Conservation (phyloP, 1,284 basidiomycete genomes). For the Vanrija humicola region DNA sequence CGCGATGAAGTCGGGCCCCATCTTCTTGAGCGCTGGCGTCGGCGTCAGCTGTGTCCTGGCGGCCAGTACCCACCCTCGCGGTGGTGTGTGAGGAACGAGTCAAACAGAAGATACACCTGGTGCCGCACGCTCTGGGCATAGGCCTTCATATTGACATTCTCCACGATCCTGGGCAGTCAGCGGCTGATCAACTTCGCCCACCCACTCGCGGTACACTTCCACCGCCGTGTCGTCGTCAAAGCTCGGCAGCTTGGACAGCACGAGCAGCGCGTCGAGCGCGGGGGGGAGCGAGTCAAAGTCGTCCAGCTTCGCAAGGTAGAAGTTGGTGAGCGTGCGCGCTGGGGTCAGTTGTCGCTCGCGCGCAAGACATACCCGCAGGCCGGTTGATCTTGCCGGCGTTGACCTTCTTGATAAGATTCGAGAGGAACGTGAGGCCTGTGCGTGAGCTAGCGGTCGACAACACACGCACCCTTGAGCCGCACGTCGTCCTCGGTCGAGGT, state of each 20-base stretch:
- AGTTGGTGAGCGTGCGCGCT: conserved; percentile 77
- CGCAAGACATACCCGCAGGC: conserved; percentile 64
- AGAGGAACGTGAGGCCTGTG: conserved; percentile 38
- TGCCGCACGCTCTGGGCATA: conserved; percentile 79
- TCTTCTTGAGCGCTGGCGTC: conserved; percentile 60
- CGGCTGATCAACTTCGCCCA: not conserved
- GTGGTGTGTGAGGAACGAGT: conserved; percentile 70
- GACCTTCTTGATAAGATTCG: conserved; percentile 62
- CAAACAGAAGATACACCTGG: conserved; percentile 75
- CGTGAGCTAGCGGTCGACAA: not conserved
- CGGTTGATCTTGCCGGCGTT: conserved; percentile 66
- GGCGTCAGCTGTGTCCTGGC: not conserved
- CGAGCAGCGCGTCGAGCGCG: conserved; percentile 67
- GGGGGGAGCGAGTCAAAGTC: conserved; percentile 77
- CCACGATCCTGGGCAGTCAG: conserved; percentile 59
- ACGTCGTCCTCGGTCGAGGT: conserved; percentile 76
- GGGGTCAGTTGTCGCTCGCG: not conserved
- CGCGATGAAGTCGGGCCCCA: conserved; percentile 66
- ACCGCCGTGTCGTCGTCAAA: conserved; percentile 70
- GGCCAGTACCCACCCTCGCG: conserved; percentile 57
- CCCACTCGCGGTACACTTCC: conserved; percentile 66
- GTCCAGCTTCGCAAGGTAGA: conserved; percentile 82
- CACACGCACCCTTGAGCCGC: conserved; percentile 67
- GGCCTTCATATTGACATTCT: conserved; percentile 72
- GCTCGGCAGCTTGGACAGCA: conserved; percentile 62